Percentiles rank a stretch among this genome's conserved stretches.
Evolutionary conservation across 176 grass and related monocot genomes (phyloP).

Genomic region (Zea luxurians): DNA sequence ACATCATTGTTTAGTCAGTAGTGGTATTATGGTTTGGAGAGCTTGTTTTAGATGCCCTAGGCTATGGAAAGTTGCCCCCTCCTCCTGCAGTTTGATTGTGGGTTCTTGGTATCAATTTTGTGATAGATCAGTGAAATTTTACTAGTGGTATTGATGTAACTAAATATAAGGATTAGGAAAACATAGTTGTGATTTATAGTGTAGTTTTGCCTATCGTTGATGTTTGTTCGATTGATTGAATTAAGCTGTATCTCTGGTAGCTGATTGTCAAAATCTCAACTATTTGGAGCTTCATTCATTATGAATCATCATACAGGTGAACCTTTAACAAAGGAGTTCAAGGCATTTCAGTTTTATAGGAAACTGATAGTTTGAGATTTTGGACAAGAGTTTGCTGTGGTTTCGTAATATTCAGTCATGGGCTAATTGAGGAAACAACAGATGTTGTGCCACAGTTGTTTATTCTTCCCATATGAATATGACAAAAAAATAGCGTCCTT

Average conservation of each 20-base stretch:
- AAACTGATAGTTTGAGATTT: not conserved
- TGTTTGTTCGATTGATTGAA: conserved; percentile 5
- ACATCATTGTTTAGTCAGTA: not conserved
- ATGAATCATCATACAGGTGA: not conserved
- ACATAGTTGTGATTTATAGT: not conserved
- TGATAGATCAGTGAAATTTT: not conserved
- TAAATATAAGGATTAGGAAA: not conserved
- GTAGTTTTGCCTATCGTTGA: not conserved
- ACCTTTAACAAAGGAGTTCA: not conserved
- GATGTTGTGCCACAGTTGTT: too few relatives aligned
- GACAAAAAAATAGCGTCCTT: conserved; percentile 1
- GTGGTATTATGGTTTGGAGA: not conserved
- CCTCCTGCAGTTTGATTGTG: not conserved
- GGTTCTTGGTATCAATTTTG: not conserved
- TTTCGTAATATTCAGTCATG: too few relatives aligned
- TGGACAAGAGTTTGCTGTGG: too few relatives aligned
- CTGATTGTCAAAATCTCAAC: too few relatives aligned
- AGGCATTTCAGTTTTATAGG: not conserved
- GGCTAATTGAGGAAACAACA: too few relatives aligned
- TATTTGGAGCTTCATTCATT: not conserved
- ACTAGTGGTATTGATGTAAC: not conserved
- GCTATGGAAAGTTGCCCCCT: not conserved
- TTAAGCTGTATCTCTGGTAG: too few relatives aligned
- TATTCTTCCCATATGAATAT: too few relatives aligned
- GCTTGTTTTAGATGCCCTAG: not conserved